phyloP scores from a whole-genome alignment of 2,329 filamentous ascomycete genomes.

The Microcyclospora pomicola region DNA sequence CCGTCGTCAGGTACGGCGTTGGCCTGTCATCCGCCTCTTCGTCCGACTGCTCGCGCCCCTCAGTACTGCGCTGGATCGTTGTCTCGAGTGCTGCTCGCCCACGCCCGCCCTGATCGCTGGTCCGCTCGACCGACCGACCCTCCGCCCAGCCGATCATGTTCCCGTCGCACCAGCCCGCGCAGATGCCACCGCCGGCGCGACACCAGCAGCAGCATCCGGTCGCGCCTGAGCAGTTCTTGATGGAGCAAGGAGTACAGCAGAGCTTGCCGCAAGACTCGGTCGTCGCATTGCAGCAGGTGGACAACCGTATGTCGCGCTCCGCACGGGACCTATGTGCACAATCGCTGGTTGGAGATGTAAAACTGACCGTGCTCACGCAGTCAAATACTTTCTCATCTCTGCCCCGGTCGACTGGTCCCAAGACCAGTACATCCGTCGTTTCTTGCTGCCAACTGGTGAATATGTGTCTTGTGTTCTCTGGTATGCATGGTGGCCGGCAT shows the following conservation, averaged over 20 bases:
- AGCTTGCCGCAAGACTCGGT: slow-evolving; percentile 91
- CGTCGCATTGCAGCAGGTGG: slow-evolving; percentile 93
- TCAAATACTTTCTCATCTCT: slow-evolving; percentile 99
- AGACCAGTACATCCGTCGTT: slow-evolving; percentile 92
- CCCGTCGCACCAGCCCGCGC: slow-evolving; percentile 45
- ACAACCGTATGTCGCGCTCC: slow-evolving; percentile 58
- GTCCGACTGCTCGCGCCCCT: neutral
- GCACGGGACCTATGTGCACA: neutral
- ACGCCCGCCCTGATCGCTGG: slow-evolving; percentile 1
- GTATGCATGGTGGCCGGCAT: slow-evolving; percentile 29
- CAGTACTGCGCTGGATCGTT: neutral
- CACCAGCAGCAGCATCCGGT: slow-evolving; percentile 47
- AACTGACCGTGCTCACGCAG: slow-evolving; percentile 32
- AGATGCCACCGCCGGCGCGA: slow-evolving; percentile 62
- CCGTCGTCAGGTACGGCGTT: neutral
- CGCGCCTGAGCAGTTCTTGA: slow-evolving; percentile 97
- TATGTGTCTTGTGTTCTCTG: slow-evolving; percentile 97
- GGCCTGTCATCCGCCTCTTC: neutral
- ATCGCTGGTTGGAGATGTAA: neutral
- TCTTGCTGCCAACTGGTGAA: slow-evolving; percentile 90
- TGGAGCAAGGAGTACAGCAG: slow-evolving; percentile 93
- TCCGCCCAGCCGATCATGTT: slow-evolving; percentile 26
- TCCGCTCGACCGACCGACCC: neutral
- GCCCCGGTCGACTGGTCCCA: slow-evolving; percentile 95
- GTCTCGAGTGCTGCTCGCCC: neutral